Conservation (phyloP, 495 filamentous ascomycete genomes). For the Extremus antarcticus region DNA sequence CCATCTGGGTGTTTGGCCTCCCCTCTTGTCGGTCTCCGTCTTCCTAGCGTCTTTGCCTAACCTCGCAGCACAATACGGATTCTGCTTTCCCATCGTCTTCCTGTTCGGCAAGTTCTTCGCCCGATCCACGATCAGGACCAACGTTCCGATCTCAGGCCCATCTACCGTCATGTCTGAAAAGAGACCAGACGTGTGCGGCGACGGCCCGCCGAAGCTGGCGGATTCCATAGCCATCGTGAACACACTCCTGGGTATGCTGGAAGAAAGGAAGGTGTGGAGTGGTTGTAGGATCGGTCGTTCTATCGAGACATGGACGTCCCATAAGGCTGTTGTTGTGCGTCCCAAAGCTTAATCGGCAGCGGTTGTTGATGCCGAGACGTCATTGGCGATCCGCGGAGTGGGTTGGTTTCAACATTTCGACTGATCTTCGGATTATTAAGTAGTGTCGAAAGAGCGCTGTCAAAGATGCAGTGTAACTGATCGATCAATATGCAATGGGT, state of each 20-base stretch:
- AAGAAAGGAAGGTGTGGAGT: background rate
- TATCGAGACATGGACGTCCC: background rate
- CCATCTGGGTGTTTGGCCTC: constrained; percentile 94
- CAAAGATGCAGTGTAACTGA: background rate
- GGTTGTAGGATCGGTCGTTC: background rate
- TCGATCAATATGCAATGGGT: background rate
- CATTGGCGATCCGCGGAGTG: background rate
- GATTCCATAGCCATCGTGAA: constrained; percentile 16
- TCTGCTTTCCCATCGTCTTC: constrained; percentile 95
- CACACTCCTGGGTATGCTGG: background rate
- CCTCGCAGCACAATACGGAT: constrained; percentile 89
- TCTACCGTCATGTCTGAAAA: constrained; percentile 93
- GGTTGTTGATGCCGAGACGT: background rate
- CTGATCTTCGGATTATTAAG: too few species aligned
- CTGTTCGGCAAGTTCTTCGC: constrained; percentile 89
- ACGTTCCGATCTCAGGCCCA: constrained; percentile 84
- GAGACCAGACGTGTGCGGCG: constrained; percentile 76
- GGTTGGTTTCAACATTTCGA: too few species aligned
- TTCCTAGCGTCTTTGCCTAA: constrained; percentile 97
- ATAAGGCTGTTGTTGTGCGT: background rate
- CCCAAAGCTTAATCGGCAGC: background rate
- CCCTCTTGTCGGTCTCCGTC: constrained; percentile 85
- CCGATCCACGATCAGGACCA: constrained; percentile 77
- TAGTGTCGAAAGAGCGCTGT: background rate
- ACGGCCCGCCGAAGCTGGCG: constrained; percentile 9